A percentile compares a stretch with the other conserved stretches of the same genome.
These are phyloP conservation scores for Cylindrotheca fusiformis DNA, from an alignment of 108 stramenopile genomes.

Conservation along the genomic window DNA sequence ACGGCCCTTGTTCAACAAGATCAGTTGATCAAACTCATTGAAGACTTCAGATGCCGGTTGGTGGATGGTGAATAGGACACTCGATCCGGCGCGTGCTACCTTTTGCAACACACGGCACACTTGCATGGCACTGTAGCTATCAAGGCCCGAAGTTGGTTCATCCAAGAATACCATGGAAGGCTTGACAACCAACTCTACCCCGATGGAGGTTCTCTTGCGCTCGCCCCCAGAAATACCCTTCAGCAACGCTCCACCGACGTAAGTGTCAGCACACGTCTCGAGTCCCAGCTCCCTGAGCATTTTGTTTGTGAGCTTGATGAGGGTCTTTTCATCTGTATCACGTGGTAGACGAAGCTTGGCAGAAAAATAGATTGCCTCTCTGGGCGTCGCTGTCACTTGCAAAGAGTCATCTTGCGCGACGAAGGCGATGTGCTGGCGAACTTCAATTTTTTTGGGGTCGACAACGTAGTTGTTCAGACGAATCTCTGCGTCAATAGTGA, in stretches of 20 bases:
- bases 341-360: constrained; percentile 73
- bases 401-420: constrained; percentile 87
- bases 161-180: constrained; percentile 60
- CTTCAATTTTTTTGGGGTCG: constrained; percentile 40
- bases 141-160: constrained; percentile 74
- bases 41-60: constrained; percentile 74
- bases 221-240: constrained; percentile 70
- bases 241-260: constrained; percentile 56
- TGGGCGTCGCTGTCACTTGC: constrained; percentile 71
- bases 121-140: constrained; percentile 57
- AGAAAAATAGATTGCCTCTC: constrained; percentile 84
- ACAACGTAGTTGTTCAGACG: constrained; percentile 55
- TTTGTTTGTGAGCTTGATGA: constrained; percentile 59
- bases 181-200: constrained; percentile 64
- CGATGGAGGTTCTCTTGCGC: constrained; percentile 50
- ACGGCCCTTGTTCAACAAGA: constrained; percentile 48
- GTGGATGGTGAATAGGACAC: constrained; percentile 74
- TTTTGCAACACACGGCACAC: constrained; percentile 56
- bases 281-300: constrained; percentile 80
- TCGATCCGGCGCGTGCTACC: constrained; percentile 60
- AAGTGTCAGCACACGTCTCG: constrained; percentile 56
- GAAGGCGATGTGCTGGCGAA: constrained; percentile 70
- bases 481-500: constrained; percentile 51
- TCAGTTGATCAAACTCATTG: constrained; percentile 46
- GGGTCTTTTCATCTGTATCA: constrained; percentile 45